phyloP scores from a whole-genome alignment of 768 basidiomycete genomes.

The Clitopilus passeckerianus region DNA sequence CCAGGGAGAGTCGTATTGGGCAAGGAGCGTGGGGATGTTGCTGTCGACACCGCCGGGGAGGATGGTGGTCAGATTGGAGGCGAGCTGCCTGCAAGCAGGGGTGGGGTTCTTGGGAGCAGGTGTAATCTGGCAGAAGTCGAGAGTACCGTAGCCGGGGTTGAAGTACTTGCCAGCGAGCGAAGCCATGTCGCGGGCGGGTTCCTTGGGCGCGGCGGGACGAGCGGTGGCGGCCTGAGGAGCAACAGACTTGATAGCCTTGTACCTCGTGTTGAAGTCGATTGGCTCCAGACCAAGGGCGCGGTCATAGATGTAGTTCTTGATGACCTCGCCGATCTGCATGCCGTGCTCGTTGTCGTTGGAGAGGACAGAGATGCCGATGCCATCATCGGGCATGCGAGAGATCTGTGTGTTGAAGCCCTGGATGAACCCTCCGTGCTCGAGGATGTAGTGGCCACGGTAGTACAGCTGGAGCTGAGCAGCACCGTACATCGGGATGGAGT shows the following conservation, averaged over 20 bases:
- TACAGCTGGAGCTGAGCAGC: constrained; percentile 19
- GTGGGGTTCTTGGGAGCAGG: constrained; percentile 5
- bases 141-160: constrained; percentile 13
- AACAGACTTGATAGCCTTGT: not conserved
- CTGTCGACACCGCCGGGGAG: constrained; percentile 16
- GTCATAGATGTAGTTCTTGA: constrained; percentile 20
- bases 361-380: constrained; percentile 21
- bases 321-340: constrained; percentile 8
- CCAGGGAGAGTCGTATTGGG: constrained; percentile 13
- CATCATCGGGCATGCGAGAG: constrained; percentile 9
- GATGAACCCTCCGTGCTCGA: constrained; percentile 16
- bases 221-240: not conserved
- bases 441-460: constrained; percentile 19
- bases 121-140: constrained; percentile 14
- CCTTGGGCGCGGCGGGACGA: constrained; percentile 10
- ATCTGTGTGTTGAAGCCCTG: constrained; percentile 15
- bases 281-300: constrained; percentile 12
- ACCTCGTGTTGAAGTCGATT: constrained; percentile 20
- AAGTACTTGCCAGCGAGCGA: constrained; percentile 12
- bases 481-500: constrained; percentile 21
- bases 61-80: constrained; percentile 10
- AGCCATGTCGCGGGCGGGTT: constrained; percentile 8
- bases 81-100: constrained; percentile 9
- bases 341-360: constrained; percentile 21
- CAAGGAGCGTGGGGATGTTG: constrained; percentile 18